These are phyloP conservation scores for Flaveria linearis DNA, from an alignment of 129 eudicot species.

Conservation along the genomic window DNA sequence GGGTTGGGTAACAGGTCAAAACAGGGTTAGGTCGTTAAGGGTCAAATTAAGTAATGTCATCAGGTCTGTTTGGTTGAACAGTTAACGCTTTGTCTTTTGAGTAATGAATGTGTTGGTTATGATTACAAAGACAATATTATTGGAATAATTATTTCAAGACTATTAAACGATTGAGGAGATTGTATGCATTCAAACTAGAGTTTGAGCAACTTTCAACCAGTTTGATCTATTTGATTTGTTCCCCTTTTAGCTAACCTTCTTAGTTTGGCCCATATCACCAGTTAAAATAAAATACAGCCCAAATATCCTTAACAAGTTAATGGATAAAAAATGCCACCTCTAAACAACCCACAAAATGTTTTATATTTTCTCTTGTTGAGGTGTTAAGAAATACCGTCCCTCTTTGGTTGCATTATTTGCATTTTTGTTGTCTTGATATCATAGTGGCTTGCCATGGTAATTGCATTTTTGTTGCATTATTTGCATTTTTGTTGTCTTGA, in stretches of 20 bases:
- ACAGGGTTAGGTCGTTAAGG: background rate
- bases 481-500: background rate
- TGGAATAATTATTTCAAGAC: background rate
- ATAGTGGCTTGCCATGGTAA: background rate
- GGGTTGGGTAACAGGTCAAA: background rate
- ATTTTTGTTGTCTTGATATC: background rate
- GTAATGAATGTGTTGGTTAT: conserved; percentile 1
- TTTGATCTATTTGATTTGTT: background rate
- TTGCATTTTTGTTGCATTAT: background rate
- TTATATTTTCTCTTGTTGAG: conserved; percentile 7
- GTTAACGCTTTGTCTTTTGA: background rate
- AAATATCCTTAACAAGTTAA: background rate
- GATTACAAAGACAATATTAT: background rate
- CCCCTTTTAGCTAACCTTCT: background rate
- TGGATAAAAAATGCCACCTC: background rate
- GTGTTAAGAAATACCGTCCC: conserved; percentile 10
- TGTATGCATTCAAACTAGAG: background rate
- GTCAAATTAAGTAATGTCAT: background rate
- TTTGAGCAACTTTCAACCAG: background rate
- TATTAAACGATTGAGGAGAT: background rate
- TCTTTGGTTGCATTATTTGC: conserved; percentile 4
- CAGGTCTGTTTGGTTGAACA: background rate
- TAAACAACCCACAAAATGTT: conserved; percentile 3
- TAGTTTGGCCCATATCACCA: background rate
- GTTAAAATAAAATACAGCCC: background rate